These are phyloP conservation scores for Boechera divaricarpa DNA, from an alignment of 345 rosid species.

Conservation along the genomic window DNA sequence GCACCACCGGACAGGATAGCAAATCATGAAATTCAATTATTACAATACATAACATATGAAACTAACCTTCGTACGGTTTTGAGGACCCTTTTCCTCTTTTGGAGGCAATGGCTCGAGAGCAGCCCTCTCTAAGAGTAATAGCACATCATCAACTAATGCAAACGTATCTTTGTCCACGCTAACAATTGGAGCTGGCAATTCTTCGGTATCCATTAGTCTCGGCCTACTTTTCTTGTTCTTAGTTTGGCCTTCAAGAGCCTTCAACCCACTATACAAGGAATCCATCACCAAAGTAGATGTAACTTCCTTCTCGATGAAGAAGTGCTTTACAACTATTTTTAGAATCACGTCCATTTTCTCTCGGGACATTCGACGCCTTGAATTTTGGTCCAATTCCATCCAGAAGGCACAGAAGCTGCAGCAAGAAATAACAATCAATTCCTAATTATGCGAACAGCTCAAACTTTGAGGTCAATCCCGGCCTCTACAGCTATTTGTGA, in stretches of 20 bases:
- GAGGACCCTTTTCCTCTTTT: slow-evolving; percentile 87
- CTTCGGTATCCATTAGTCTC: slow-evolving; percentile 62
- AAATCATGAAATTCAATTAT: slow-evolving; percentile 18
- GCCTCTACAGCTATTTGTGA: not conserved
- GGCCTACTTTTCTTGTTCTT: slow-evolving; percentile 65
- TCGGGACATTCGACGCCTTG: slow-evolving; percentile 74
- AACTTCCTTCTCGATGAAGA: slow-evolving; percentile 92
- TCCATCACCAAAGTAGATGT: slow-evolving; percentile 98
- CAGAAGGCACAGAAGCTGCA: slow-evolving; percentile 89
- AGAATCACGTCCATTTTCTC: slow-evolving; percentile 82
- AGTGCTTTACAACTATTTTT: slow-evolving; percentile 85
- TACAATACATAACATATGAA: slow-evolving; percentile 18
- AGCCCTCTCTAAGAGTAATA: slow-evolving; percentile 74
- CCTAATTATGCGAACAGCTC: slow-evolving; percentile 22
- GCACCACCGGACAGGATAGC: slow-evolving; percentile 1
- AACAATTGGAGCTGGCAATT: slow-evolving; percentile 81
- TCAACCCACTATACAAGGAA: slow-evolving; percentile 94
- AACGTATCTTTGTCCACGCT: slow-evolving; percentile 73
- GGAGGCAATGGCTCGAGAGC: slow-evolving; percentile 84
- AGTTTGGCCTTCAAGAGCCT: slow-evolving; percentile 88
- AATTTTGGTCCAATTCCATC: slow-evolving; percentile 74
- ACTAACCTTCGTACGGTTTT: slow-evolving; percentile 80
- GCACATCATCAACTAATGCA: slow-evolving; percentile 82
- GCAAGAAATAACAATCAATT: slow-evolving; percentile 20
- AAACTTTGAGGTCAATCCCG: slow-evolving; percentile 1